These are phyloP conservation scores for Cryptosporidium sp. DNA, from an alignment of 169 alveolate species.

Conservation along the genomic window DNA sequence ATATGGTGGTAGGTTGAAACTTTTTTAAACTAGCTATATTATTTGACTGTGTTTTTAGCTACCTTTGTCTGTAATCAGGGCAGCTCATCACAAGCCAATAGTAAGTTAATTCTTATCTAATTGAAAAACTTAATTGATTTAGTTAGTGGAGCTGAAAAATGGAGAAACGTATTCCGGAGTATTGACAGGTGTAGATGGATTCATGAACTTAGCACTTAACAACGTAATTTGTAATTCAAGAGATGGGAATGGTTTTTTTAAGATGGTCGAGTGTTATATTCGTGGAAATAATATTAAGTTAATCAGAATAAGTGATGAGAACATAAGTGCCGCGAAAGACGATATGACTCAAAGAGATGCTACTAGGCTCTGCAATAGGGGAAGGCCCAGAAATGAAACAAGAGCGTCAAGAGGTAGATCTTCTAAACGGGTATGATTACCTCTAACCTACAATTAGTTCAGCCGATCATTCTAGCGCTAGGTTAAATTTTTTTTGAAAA, in stretches of 20 bases:
- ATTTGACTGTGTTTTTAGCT: constrained; percentile 76
- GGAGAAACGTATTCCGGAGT: constrained; percentile 89
- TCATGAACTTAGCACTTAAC: constrained; percentile 86
- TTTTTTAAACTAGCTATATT: not conserved
- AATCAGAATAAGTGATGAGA: constrained; percentile 86
- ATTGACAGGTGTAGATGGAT: constrained; percentile 85
- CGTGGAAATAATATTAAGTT: constrained; percentile 88
- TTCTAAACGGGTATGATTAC: constrained; percentile 18
- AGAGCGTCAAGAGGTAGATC: constrained; percentile 30
- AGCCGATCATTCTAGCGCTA: constrained; percentile 30
- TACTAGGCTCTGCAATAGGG: constrained; percentile 20
- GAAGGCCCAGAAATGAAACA: constrained; percentile 53
- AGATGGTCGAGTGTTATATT: constrained; percentile 84
- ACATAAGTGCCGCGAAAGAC: constrained; percentile 83
- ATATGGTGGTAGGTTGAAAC: constrained; percentile 72
- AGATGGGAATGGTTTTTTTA: constrained; percentile 86
- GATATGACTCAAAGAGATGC: constrained; percentile 77
- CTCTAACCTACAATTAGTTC: not conserved
- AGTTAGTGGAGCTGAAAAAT: constrained; percentile 87
- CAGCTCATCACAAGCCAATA: constrained; percentile 86
- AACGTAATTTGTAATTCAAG: constrained; percentile 87
- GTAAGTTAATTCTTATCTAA: constrained; percentile 78
- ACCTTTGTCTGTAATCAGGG: constrained; percentile 85
- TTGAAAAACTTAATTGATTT: constrained; percentile 7
- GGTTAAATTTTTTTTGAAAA: constrained; percentile 13